A percentile compares a stretch with the other conserved stretches of the same genome.
phyloP scores from a whole-genome alignment of 257 asterid species.

The Rhazya stricta region DNA sequence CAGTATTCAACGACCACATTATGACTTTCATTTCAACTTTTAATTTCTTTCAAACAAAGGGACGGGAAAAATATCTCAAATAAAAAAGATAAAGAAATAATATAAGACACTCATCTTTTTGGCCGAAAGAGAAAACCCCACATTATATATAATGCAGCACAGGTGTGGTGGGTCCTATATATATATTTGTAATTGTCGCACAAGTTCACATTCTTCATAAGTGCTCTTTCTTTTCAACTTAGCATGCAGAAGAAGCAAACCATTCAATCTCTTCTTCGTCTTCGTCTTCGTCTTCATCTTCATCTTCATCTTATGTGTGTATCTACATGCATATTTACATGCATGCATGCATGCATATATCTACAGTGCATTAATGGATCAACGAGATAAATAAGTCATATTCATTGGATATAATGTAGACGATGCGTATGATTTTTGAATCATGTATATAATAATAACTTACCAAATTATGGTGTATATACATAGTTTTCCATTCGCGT shows the following conservation, averaged over 20 bases:
- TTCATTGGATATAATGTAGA: no score
- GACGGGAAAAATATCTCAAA: not conserved
- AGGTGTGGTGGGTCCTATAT: constrained; percentile 37
- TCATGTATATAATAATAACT: no score
- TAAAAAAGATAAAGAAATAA: not conserved
- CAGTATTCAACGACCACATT: constrained; percentile 9
- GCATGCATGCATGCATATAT: not conserved
- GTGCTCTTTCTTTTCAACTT: constrained; percentile 35
- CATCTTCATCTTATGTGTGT: not conserved
- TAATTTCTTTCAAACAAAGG: constrained; percentile 8
- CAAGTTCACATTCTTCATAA: constrained; percentile 28
- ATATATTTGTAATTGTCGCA: constrained; percentile 18
- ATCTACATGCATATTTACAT: not conserved
- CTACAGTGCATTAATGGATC: no score
- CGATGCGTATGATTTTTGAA: no score
- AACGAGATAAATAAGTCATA: no score
- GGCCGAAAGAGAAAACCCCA: constrained; percentile 33
- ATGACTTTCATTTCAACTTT: constrained; percentile 1
- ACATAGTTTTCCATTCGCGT: constrained; percentile 1
- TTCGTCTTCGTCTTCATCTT: no score
- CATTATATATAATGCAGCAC: not conserved
- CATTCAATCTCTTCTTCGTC: constrained; percentile 13
- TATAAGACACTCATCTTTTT: constrained; percentile 15
- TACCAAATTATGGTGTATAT: no score
- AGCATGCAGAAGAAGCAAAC: constrained; percentile 23